Evolutionary conservation across 352 stramenopile species (phyloP).

Genomic region (Pythium oligandrum): DNA sequence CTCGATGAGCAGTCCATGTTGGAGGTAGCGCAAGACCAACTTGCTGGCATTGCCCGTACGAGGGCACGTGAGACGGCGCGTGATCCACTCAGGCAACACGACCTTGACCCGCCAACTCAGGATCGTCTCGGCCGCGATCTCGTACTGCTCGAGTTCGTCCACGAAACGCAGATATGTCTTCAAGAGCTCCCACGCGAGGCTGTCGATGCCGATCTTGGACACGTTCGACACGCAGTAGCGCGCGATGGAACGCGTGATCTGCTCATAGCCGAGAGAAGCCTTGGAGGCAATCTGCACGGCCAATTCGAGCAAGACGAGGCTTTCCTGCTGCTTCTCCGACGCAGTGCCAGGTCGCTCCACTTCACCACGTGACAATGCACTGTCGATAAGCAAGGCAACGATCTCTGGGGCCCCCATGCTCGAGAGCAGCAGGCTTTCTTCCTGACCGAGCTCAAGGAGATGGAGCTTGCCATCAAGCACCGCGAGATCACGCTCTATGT

Average conservation of each 20-base stretch:
- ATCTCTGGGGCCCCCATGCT: slow-evolving; percentile 58
- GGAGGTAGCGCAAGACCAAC: slow-evolving; percentile 51
- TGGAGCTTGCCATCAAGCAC: slow-evolving; percentile 63
- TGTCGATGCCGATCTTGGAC: slow-evolving; percentile 26
- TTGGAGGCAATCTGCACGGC: slow-evolving; percentile 43
- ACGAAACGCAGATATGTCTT: slow-evolving; percentile 37
- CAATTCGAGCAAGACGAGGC: slow-evolving; percentile 39
- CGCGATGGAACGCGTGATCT: slow-evolving; percentile 61
- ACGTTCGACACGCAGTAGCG: slow-evolving; percentile 59
- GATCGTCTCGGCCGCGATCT: slow-evolving; percentile 52
- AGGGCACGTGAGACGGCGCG: slow-evolving; percentile 28
- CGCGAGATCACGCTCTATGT: slow-evolving; percentile 50
- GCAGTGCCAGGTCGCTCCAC: slow-evolving; percentile 18
- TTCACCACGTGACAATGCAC: slow-evolving; percentile 14
- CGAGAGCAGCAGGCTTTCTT: slow-evolving; percentile 49
- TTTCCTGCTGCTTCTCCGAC: slow-evolving; percentile 42
- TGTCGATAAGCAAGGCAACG: slow-evolving; percentile 50
- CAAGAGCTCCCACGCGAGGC: slow-evolving; percentile 54
- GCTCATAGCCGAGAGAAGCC: slow-evolving; percentile 16
- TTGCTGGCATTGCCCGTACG: slow-evolving; percentile 44
- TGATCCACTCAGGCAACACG: slow-evolving; percentile 53
- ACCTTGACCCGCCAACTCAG: slow-evolving; percentile 65
- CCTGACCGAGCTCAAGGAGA: slow-evolving; percentile 42
- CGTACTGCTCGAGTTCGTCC: slow-evolving; percentile 41
- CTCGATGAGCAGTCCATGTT: slow-evolving; percentile 59